These are phyloP conservation scores for Ophiostoma ips DNA, from an alignment of 2,329 filamentous ascomycete genomes.

Conservation along the genomic window DNA sequence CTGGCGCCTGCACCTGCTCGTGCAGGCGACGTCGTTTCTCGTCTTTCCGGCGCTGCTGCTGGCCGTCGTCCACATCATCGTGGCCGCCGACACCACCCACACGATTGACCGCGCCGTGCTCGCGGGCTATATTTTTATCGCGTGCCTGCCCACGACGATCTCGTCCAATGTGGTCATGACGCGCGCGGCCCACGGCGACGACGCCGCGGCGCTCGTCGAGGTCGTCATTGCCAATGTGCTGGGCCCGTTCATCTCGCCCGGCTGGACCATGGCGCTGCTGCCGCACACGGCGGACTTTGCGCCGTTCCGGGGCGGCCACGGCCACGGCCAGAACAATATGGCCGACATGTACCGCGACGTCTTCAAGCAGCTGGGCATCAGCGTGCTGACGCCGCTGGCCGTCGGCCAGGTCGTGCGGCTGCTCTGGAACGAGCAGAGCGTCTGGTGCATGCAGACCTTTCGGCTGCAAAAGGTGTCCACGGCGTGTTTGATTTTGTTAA, in stretches of 20 bases:
- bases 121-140: conserved; percentile 51
- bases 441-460: conserved; percentile 27
- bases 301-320: conserved; percentile 19
- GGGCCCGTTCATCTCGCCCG: conserved; percentile 53
- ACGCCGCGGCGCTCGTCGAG: conserved; percentile 40
- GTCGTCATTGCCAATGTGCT: conserved; percentile 57
- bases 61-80: conserved; percentile 33
- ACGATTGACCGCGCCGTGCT: conserved; percentile 51
- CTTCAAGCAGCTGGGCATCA: conserved; percentile 54
- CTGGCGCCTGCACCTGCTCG: conserved; percentile 45
- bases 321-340: conserved; percentile 29
- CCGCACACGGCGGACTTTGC: conserved; percentile 36
- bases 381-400: conserved; percentile 49
- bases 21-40: conserved; percentile 54
- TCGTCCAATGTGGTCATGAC: conserved; percentile 65
- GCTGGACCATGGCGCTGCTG: conserved; percentile 47
- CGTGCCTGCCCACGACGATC: conserved; percentile 60
- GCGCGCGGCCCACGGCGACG: conserved; percentile 35
- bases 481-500: conserved; percentile 31
- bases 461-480: conserved; percentile 36
- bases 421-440: conserved; percentile 34
- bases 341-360: conserved; percentile 50
- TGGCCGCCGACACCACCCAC: conserved; percentile 32
- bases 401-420: conserved; percentile 47
- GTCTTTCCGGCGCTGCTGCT: conserved; percentile 42